A percentile compares a stretch with the other conserved stretches of the same genome.
phyloP scores from a whole-genome alignment of 257 asterid genomes.

The Oldenlandia corymbosa region DNA sequence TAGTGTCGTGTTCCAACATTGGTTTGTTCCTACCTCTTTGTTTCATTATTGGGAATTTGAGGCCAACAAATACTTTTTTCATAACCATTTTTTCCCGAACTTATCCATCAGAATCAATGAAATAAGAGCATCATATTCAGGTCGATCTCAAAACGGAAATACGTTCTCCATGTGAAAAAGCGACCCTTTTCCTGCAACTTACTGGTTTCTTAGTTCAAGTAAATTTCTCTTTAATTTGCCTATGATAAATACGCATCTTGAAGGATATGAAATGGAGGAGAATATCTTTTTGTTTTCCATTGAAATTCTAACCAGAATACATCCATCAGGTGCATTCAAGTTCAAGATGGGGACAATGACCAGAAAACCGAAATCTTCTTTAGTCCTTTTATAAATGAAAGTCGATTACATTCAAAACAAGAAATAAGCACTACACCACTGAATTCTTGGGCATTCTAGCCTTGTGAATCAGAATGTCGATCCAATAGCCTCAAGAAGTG shows the following conservation, averaged over 20 bases:
- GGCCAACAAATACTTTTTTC: neutral
- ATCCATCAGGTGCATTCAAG: neutral
- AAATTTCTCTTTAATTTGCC: neutral
- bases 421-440: neutral
- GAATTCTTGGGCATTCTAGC: neutral
- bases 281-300: neutral
- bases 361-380: neutral
- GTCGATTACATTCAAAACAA: neutral
- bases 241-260: neutral
- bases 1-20: too few species aligned
- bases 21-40: neutral
- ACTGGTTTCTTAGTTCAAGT: neutral
- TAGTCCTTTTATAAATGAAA: neutral
- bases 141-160: neutral
- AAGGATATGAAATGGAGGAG: neutral
- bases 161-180: neutral
- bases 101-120: neutral
- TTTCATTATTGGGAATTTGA: neutral
- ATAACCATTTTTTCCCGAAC: neutral
- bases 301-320: too few species aligned
- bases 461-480: constrained; percentile 26
- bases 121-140: neutral
- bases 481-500: constrained; percentile 48
- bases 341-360: neutral
- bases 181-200: neutral